These are phyloP conservation scores for Eucalyptus melliodora DNA, from an alignment of 345 rosid species.

Conservation along the genomic window DNA sequence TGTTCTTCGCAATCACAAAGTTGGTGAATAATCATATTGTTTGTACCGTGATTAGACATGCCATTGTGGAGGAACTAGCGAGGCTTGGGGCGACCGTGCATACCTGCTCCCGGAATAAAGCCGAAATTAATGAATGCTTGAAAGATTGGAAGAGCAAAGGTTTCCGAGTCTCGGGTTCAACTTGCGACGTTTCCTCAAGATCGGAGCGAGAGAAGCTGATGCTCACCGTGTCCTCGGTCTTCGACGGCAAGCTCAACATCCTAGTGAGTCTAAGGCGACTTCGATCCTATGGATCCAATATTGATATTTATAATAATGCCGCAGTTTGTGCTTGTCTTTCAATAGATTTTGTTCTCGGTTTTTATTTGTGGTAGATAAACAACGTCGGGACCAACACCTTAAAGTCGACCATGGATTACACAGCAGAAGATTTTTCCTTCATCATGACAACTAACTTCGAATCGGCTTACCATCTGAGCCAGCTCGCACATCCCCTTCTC, in stretches of 20 bases:
- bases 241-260: constrained; percentile 42
- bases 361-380: constrained; percentile 16
- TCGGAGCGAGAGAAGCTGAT: constrained; percentile 35
- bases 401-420: constrained; percentile 22
- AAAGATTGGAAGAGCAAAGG: constrained; percentile 18
- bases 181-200: constrained; percentile 33
- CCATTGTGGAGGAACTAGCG: constrained; percentile 30
- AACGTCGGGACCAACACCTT: constrained; percentile 29
- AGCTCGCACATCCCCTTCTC: constrained; percentile 11
- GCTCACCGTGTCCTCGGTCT: constrained; percentile 18
- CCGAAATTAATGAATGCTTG: constrained; percentile 33
- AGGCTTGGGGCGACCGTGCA: constrained; percentile 40
- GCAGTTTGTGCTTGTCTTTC: not conserved
- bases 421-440: constrained; percentile 18
- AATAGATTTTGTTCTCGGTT: not conserved
- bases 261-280: constrained; percentile 16
- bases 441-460: constrained; percentile 5
- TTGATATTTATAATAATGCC: not conserved
- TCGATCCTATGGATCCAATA: not conserved
- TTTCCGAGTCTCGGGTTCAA: constrained; percentile 18
- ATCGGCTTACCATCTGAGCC: not conserved
- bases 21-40: not conserved
- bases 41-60: constrained; percentile 18
- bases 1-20: not conserved
- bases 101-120: constrained; percentile 50